phyloP scores from a whole-genome alignment of 306 rosid species.

The Erythrophleum fordii region DNA sequence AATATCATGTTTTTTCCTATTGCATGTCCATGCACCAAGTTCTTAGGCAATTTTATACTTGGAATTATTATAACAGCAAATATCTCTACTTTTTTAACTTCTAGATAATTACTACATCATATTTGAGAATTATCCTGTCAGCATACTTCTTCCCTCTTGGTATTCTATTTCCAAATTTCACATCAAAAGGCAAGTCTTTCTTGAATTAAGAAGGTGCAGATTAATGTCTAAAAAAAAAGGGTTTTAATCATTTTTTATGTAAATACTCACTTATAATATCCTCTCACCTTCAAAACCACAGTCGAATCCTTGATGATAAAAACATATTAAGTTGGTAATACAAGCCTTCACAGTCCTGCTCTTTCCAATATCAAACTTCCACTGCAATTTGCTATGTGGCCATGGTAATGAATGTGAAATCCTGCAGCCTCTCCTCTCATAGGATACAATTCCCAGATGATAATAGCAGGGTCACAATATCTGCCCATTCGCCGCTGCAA shows the following conservation, averaged over 20 bases:
- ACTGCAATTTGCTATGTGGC: neutral
- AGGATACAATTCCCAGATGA: neutral
- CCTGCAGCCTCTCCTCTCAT: neutral
- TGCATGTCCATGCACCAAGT: slow-evolving; percentile 5
- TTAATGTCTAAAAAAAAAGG: too few relatives aligned
- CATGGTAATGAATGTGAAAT: neutral
- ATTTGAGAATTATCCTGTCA: slow-evolving; percentile 3
- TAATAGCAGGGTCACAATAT: neutral
- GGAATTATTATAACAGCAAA: neutral
- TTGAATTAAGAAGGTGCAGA: neutral
- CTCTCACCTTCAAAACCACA: neutral
- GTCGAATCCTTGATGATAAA: neutral
- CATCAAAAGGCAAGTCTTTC: neutral
- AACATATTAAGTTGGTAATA: neutral
- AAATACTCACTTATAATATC: neutral
- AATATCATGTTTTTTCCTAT: neutral
- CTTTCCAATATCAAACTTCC: neutral
- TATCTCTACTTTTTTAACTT: slow-evolving; percentile 3
- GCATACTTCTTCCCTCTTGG: neutral
- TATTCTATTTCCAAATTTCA: slow-evolving; percentile 1
- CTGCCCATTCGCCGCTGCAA: neutral
- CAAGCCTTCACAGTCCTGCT: neutral
- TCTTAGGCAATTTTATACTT: slow-evolving; percentile 23
- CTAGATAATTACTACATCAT: neutral
- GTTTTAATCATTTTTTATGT: neutral